A percentile compares a stretch with the other conserved stretches of the same genome.
phyloP scores from a whole-genome alignment of 2,329 filamentous ascomycete species.

The Aspergillus piperis region DNA sequence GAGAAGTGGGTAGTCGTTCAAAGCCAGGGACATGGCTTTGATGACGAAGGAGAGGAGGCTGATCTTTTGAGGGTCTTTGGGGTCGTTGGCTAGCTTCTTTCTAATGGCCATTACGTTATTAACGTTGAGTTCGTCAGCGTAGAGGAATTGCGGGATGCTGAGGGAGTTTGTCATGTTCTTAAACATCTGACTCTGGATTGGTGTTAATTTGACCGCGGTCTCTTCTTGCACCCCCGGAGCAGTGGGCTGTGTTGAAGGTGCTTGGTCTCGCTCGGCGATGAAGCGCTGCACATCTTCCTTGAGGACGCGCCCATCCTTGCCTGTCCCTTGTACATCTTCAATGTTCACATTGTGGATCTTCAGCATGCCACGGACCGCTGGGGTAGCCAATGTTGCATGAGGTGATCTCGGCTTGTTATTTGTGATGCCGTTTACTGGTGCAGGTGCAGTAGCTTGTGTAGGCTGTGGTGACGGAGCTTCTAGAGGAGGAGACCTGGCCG shows the following conservation, averaged over 20 bases:
- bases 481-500: conserved; percentile 19
- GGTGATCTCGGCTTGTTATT: conserved; percentile 51
- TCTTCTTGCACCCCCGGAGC: conserved; percentile 62
- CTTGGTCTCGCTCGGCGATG: conserved; percentile 56
- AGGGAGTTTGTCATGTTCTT: conserved; percentile 94
- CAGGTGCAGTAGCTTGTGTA: conserved; percentile 8
- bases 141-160: conserved; percentile 91
- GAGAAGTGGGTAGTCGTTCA: conserved; percentile 79
- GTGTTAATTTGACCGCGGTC: conserved; percentile 68
- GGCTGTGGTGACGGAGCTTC: conserved; percentile 22
- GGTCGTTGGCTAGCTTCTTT: conserved; percentile 68
- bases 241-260: conserved; percentile 28
- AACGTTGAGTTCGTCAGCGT: conserved; percentile 86
- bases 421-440: conserved; percentile 6
- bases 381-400: conserved; percentile 78
- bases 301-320: conserved; percentile 83
- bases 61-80: conserved; percentile 61
- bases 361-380: conserved; percentile 83
- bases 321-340: conserved; percentile 75
- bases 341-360: conserved; percentile 81
- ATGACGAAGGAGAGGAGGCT: conserved; percentile 94
- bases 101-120: conserved; percentile 72
- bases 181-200: conserved; percentile 91
- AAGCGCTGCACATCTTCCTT: conserved; percentile 89
- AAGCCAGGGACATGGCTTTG: conserved; percentile 86